Evolutionary conservation across 1,139 yeast genomes (phyloP).

Genomic region (Yamadazyma spencermartinsiae): DNA sequence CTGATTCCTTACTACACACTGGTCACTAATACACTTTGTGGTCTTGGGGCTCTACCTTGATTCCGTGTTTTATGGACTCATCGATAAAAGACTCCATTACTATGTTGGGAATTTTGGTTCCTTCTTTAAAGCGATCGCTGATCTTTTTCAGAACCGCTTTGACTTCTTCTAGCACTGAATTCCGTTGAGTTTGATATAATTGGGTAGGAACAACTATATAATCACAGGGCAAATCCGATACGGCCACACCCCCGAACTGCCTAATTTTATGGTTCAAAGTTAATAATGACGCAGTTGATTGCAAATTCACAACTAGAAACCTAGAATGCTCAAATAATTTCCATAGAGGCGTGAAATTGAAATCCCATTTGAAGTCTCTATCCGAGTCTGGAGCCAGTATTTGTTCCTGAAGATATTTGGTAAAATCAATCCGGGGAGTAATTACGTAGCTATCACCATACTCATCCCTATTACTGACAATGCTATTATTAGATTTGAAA

Average conservation of each 20-base stretch:
- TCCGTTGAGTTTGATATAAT: conserved; percentile 6
- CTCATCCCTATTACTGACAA: conserved; percentile 37
- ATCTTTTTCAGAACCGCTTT: conserved; percentile 9
- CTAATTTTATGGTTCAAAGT: conserved; percentile 9
- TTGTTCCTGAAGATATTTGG: conserved; percentile 6
- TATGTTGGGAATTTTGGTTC: conserved; percentile 43
- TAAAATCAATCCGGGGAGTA: conserved; percentile 12
- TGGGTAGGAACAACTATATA: conserved; percentile 12
- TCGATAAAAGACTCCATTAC: conserved; percentile 46
- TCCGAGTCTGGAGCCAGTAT: not conserved
- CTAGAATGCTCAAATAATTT: conserved; percentile 9
- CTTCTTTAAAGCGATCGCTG: conserved; percentile 9
- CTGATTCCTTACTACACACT: no score
- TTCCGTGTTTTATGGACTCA: conserved; percentile 37
- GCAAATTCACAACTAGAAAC: conserved; percentile 11
- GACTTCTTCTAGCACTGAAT: conserved; percentile 3
- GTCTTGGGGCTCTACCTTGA: conserved; percentile 50
- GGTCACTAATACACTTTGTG: conserved; percentile 11
- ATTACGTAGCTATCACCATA: conserved; percentile 55
- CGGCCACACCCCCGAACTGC: conserved; percentile 9
- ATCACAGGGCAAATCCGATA: conserved; percentile 7
- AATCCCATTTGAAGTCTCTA: conserved; percentile 2
- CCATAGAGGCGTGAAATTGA: not conserved
- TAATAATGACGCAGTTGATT: not conserved
- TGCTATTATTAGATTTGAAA: conserved; percentile 23